phyloP scores from a whole-genome alignment of 78 protist species.

The Polysphondylium violaceum region DNA sequence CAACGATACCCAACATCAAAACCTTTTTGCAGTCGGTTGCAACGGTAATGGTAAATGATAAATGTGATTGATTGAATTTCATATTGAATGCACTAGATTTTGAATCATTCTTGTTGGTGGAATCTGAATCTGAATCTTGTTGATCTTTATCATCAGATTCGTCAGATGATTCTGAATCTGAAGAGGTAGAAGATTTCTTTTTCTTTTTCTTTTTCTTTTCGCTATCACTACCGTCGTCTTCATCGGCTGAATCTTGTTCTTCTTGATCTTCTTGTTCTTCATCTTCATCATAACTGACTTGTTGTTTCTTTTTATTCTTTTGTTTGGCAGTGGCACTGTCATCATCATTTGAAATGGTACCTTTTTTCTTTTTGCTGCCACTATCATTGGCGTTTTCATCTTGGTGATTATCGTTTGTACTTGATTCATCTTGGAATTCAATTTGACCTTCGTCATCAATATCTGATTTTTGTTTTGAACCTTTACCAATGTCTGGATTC shows the following conservation, averaged over 20 bases:
- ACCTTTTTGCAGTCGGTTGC: slow-evolving; percentile 69
- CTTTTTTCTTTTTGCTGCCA: not conserved
- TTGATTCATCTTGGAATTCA: not conserved
- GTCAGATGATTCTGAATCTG: not conserved
- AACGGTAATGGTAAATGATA: slow-evolving; percentile 15
- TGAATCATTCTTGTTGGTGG: not conserved
- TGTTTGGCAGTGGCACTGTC: slow-evolving; percentile 48
- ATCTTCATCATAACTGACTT: slow-evolving; percentile 52
- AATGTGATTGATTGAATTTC: not conserved
- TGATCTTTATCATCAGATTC: not conserved
- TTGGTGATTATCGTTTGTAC: not conserved
- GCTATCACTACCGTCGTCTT: not conserved
- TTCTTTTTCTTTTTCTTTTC: not conserved
- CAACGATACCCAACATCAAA: slow-evolving; percentile 60
- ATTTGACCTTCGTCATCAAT: slow-evolving; percentile 3
- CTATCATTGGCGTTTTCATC: not conserved
- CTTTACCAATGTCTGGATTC: slow-evolving; percentile 30
- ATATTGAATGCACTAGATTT: not conserved
- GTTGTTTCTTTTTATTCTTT: slow-evolving; percentile 54
- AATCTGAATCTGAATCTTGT: not conserved
- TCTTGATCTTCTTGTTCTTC: slow-evolving; percentile 21
- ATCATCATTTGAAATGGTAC: slow-evolving; percentile 5
- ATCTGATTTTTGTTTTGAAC: slow-evolving; percentile 1
- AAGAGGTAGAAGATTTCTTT: not conserved
- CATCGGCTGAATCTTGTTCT: not conserved